Base-by-base conservation (phyloP, 345 rosid species). In the Cardamine occulta region DNA sequence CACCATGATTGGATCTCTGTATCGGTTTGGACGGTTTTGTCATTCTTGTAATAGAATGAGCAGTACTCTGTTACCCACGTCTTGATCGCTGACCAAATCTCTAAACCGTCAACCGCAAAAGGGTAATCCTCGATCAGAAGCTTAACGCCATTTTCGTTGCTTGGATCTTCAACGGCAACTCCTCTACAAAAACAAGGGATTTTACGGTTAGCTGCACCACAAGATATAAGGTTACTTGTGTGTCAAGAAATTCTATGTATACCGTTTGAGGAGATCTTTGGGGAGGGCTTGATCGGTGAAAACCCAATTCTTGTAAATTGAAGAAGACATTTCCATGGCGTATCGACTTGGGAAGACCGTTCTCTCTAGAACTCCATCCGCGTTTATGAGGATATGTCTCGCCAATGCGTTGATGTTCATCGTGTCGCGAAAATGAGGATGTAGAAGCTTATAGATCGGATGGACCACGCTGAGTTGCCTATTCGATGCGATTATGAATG, bases 341-440 rank as follows among this genome's bases (percentile, higher is more conserved):
- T 86, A 89, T 73, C 77, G 83, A 49, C 83, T 84, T 0, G 98
- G 96, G 78, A 91, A 93, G 39, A 93, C 97, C 0, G 96, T 91
- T 31, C 42, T 77, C 80, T 93, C 98, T 2, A 93, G 79, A 29
- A 91, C 71, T 39, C 98, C 97, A 0, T 85, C 90, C 0, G 93
- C 87, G 75, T 91, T 93, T 80, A 91, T 93, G 62, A 93, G 94
- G 57, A 86, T 80, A 78, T 93, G 97, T 37, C 97, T 77, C 4
- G 96, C 91, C 66, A 88, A 73, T 51, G 98, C 98, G 21, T 93
- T 93, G 77, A 93, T 93, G 68, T 86, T 84, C 96, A 93, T 89
- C 14, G 97, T 91, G 79, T 93, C 98, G 0, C 88, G 93, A 76
- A 91, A 93, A 77, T 93, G 98, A 24, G 98, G 98, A 65, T 88